Conservation (phyloP, 805 yeast species). For the Myxozyma sirexii region DNA sequence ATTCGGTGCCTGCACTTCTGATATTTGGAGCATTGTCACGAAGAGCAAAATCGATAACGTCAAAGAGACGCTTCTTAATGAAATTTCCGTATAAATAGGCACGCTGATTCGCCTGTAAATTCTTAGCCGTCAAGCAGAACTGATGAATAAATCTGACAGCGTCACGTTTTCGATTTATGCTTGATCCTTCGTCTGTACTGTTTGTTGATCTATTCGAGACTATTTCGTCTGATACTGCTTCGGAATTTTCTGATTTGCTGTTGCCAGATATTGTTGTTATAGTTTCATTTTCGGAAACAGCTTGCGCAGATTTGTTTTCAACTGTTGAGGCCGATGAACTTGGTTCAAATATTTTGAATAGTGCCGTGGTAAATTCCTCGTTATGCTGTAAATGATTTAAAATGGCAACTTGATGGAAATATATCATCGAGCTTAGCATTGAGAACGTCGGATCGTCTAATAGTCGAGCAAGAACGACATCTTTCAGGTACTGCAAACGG, state of each 20-base stretch:
- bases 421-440: conserved; percentile 66
- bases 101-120: conserved; percentile 61
- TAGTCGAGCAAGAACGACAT: conserved; percentile 79
- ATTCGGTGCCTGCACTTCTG: conserved; percentile 75
- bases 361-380: conserved; percentile 54
- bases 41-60: conserved; percentile 72
- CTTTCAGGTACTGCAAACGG: conserved; percentile 77
- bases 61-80: conserved; percentile 68
- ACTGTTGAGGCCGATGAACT: neutral
- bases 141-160: conserved; percentile 82
- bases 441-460: conserved; percentile 79
- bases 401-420: conserved; percentile 67
- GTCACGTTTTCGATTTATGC: conserved; percentile 52
- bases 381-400: conserved; percentile 59
- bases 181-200: neutral
- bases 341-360: conserved; percentile 60
- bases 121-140: conserved; percentile 72
- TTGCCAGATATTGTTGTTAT: neutral
- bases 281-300: neutral
- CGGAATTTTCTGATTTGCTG: neutral
- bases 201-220: neutral
- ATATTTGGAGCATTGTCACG: conserved; percentile 51
- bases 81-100: conserved; percentile 65
- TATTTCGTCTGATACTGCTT: no score
- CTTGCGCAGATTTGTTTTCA: neutral